A percentile compares a stretch with the other conserved stretches of the same genome.
Evolutionary conservation across 2,329 filamentous ascomycete genomes (phyloP).

Genomic region (Teratosphaeria nubilosa): DNA sequence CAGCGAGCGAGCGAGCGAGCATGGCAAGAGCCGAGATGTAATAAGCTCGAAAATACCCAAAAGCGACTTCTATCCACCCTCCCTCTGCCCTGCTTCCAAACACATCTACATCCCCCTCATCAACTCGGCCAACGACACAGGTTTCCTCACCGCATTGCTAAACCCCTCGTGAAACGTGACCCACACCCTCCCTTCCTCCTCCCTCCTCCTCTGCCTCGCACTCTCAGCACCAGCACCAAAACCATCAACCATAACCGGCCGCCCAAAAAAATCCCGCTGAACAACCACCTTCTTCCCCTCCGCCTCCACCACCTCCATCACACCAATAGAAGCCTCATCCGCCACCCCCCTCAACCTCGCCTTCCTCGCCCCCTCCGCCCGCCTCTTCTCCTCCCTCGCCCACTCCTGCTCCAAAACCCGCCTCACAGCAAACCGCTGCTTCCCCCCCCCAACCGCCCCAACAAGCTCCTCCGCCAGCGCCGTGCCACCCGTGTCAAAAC

Average conservation of each 20-base stretch:
- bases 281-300: constrained; percentile 21
- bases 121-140: constrained; percentile 70
- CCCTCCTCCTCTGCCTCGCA: constrained; percentile 21
- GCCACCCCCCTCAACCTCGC: constrained; percentile 49
- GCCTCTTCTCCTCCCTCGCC: constrained; percentile 57
- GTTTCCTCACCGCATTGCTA: constrained; percentile 86
- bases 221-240: constrained; percentile 26
- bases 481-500: constrained; percentile 59
- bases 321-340: constrained; percentile 7
- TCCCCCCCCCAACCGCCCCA: constrained; percentile 35
- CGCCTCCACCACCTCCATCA: constrained; percentile 6
- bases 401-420: constrained; percentile 91
- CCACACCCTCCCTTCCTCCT: constrained; percentile 59
- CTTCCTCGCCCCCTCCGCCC: constrained; percentile 56
- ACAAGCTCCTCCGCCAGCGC: constrained; percentile 35
- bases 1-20: not conserved
- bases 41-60: not conserved
- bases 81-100: not conserved
- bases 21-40: not conserved
- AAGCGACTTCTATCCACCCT: not conserved
- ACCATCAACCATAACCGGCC: constrained; percentile 48
- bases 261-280: constrained; percentile 68
- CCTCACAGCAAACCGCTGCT: constrained; percentile 81
- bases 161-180: constrained; percentile 82
- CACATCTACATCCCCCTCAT: constrained; percentile 40